Percentiles rank a stretch among this genome's conserved stretches.
Evolutionary conservation across 1,284 basidiomycete genomes (phyloP).

Genomic region (Thecaphora thlaspeos): DNA sequence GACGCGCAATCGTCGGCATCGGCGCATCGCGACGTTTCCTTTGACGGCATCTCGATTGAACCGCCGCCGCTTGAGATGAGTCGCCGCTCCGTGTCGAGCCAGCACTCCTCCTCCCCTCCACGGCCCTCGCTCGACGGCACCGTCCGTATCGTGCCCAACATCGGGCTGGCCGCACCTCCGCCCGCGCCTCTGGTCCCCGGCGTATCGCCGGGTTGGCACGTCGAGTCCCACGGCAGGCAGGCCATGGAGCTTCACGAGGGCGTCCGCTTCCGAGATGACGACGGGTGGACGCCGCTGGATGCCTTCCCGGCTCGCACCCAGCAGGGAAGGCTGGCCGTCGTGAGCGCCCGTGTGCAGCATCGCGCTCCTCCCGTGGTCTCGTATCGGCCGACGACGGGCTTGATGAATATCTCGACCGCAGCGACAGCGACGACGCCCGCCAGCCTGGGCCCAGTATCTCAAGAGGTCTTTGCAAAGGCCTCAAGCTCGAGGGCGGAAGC

Average conservation of each 20-base stretch:
- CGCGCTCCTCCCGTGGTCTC: not conserved
- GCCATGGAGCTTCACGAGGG: constrained; percentile 38
- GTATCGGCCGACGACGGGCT: not conserved
- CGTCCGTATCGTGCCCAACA: not conserved
- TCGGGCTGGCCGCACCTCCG: not conserved
- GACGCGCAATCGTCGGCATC: too few relatives aligned
- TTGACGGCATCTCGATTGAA: not conserved
- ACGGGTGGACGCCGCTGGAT: constrained; percentile 38
- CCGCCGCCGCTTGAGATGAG: not conserved
- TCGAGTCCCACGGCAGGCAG: constrained; percentile 30
- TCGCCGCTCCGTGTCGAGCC: not conserved
- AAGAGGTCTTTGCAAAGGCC: not conserved
- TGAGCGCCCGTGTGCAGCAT: constrained; percentile 13
- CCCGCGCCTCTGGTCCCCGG: constrained; percentile 17
- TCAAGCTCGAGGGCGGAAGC: not conserved
- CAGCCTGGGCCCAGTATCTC: too few relatives aligned
- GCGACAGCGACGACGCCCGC: too few relatives aligned
- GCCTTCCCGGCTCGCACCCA: constrained; percentile 29
- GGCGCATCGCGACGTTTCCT: not conserved
- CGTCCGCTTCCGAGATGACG: constrained; percentile 26
- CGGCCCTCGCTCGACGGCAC: not conserved
- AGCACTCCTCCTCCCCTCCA: not conserved
- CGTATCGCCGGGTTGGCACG: constrained; percentile 44
- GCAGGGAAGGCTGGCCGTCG: constrained; percentile 19
- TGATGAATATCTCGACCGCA: not conserved